Evolutionary conservation across 768 basidiomycete species (phyloP).

Genomic region (Brasilioporus rufonigricans): DNA sequence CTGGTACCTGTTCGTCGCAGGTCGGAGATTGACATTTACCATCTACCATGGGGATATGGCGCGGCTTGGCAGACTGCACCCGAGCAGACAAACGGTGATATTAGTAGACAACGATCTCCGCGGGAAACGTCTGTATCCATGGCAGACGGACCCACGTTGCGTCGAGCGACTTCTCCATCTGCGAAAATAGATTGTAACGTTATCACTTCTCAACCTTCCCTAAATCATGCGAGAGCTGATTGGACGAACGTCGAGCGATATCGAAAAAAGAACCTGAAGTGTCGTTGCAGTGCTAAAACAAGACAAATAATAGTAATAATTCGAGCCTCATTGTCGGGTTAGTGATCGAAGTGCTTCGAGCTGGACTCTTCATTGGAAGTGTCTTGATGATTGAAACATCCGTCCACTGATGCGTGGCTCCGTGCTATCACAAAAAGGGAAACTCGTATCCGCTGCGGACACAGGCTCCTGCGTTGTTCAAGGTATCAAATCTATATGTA

Average conservation of each 20-base stretch:
- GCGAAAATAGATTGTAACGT: slow-evolving; percentile 23
- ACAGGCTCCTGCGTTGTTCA: background rate
- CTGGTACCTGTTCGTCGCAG: slow-evolving; percentile 5
- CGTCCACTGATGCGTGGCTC: background rate
- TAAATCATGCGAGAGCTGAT: slow-evolving; percentile 10
- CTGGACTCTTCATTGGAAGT: background rate
- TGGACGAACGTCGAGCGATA: background rate
- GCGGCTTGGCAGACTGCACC: slow-evolving; percentile 15
- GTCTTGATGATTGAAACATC: slow-evolving; percentile 10
- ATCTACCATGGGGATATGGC: slow-evolving; percentile 20
- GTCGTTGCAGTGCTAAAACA: background rate
- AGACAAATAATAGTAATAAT: background rate
- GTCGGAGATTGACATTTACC: slow-evolving; percentile 23
- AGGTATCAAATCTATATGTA: background rate
- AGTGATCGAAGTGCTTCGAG: slow-evolving; percentile 7
- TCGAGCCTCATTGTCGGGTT: slow-evolving; percentile 5
- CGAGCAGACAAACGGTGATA: slow-evolving; percentile 7
- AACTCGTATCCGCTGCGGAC: slow-evolving; percentile 6
- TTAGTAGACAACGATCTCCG: slow-evolving; percentile 24
- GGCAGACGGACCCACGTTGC: slow-evolving; percentile 25
- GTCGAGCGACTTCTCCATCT: slow-evolving; percentile 17
- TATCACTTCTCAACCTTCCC: slow-evolving; percentile 17
- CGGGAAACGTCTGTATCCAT: slow-evolving; percentile 31
- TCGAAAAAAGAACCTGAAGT: slow-evolving; percentile 11
- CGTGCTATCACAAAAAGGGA: background rate